Evolutionary conservation across 495 filamentous ascomycete species (phyloP), one percentile per base, ranked within the genome.

Genomic region (Lichina pygmaea): DNA sequence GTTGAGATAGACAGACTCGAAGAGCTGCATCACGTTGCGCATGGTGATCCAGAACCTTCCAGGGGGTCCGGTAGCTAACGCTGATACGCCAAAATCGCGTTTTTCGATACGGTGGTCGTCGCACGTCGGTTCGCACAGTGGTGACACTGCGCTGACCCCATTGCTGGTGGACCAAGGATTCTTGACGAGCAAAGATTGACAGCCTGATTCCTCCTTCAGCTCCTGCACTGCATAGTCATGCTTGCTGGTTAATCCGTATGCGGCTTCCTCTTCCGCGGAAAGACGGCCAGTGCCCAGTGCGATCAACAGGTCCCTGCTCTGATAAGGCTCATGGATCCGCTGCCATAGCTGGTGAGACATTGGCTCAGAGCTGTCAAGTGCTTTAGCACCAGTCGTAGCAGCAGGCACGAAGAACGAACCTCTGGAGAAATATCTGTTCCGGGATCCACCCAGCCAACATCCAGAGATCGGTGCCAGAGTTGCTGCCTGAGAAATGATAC

Each of bases 401-500:
- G 8, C 41, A 42, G 41, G 36, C 13, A 11, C 10, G 5, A 39
- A 6, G 16, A 12, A 34, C 53, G 44, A 53, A 72, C 69, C 66
- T 73, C 47, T 92, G 85, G 5, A 95, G 62, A 53, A 91, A 93
- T 4, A 95, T 60, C 53, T 99, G 89, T 58, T 99, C 86, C 0
- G 89, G 89, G 46, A 99, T 82, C 89, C 89, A 99, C 32, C 86
- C 86, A 2, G 79, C 91, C 43, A 99, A 58, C 10, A 86, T 75
- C 64, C 81, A 81, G 3, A 99, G 60, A 56, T 99, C 89, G 6
- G 86, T 93, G 2, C 81, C 85, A 3, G 86, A 94, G 55, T 99
- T 94, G 53, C 86, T 94, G n/a, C 89, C 89, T 2, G 89, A 89
- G 51, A 99, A 95, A 51, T 95, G 83, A 57, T 99, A 99, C 33